Evolutionary conservation across 2,329 filamentous ascomycete genomes (phyloP), one percentile per base, ranked within the genome.

Genomic region (Huntiella decipiens): DNA sequence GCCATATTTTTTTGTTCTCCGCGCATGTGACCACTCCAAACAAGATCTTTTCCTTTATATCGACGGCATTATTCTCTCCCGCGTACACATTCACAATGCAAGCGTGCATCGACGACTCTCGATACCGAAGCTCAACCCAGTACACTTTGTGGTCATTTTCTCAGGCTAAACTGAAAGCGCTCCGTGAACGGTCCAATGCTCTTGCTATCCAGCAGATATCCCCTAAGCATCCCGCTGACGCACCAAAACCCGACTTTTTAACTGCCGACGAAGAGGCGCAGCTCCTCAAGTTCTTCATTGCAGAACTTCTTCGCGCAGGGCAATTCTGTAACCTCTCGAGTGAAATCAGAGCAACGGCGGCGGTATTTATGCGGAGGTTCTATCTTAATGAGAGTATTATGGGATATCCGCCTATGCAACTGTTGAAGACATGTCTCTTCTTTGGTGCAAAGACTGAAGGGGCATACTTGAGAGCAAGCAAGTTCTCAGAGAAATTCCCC

Each of bases 361-460:
- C 88, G 51, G 77, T 92, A 57, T 95, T 92, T 59, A 72, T 98
- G 50, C 82, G 84, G 47, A 82, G 91, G 48, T 96, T 98, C 70
- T 98, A 96, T 65, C 73, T 94, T 34, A 88, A 82, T 56, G 94
- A 96, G 63, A 92, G 83, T 36, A 76, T 87, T 56, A 94, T 96
- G 83, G 94, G 87, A 28, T 96, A 98, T 59, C 83, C 88, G 51
- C 88, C 87, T 0, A 82, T 83, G 51, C 79, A 85, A 52, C 82
- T 96, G 53, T 77, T 93, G 58, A 84, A 87, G 57, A 91, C 86
- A 28, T 84, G 82, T 33, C 72, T 98, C 46, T 96, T 92, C 66
- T 82, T 98, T 52, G 86, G 86, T 7, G 86, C 80, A 56, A 98
- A 98, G 64, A 84, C 85, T 4, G 88, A 98, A 57, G 84, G 84